These are phyloP conservation scores for Candida taoyuanica DNA, from an alignment of 805 yeast species.

Conservation along the genomic window DNA sequence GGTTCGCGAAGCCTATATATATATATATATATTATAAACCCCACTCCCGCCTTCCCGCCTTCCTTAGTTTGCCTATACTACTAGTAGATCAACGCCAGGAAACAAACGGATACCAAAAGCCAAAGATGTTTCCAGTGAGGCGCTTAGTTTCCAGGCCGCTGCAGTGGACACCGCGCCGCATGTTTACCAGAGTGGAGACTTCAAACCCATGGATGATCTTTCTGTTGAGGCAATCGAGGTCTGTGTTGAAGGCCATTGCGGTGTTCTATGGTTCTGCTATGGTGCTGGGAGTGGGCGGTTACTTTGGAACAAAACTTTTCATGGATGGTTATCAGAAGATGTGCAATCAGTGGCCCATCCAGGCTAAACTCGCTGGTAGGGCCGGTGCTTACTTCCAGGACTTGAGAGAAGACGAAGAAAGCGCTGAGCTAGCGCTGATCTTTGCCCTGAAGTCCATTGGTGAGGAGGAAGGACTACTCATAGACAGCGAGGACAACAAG, in stretches of 20 bases:
- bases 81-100: no score
- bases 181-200: conserved; percentile 4
- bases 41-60: no score
- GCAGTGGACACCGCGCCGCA: background rate
- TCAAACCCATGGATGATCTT: conserved; percentile 9
- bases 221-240: conserved; percentile 9
- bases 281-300: conserved; percentile 5
- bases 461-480: conserved; percentile 26
- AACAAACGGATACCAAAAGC: no score
- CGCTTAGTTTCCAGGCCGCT: background rate
- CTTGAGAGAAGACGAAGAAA: conserved; percentile 28
- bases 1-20: no score
- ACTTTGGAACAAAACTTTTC: conserved; percentile 8
- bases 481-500: conserved; percentile 14
- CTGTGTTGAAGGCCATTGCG: conserved; percentile 9
- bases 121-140: background rate
- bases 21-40: no score
- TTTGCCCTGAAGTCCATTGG: conserved; percentile 30
- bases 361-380: conserved; percentile 18
- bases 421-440: conserved; percentile 33
- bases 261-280: conserved; percentile 11
- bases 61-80: no score
- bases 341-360: conserved; percentile 10
- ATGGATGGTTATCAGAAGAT: conserved; percentile 11
- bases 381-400: conserved; percentile 37